Evolutionary conservation across 2,329 filamentous ascomycete species (phyloP).

Genomic region (Dactylella cylindrospora): DNA sequence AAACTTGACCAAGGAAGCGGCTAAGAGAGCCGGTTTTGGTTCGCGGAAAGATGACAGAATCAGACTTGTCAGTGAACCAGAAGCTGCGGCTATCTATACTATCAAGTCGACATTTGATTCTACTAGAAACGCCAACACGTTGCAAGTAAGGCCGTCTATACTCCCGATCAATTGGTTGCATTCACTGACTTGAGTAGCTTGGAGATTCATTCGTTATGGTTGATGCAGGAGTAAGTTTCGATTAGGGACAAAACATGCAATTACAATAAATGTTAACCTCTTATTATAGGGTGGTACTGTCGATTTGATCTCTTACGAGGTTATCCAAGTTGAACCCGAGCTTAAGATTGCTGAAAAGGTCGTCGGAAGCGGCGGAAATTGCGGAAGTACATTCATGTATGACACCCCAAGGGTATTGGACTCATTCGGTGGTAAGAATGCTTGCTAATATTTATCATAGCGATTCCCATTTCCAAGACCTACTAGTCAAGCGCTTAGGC

Average conservation of each 20-base stretch:
- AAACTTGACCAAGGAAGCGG: slow-evolving; percentile 57
- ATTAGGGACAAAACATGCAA: not conserved
- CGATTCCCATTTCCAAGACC: slow-evolving; percentile 69
- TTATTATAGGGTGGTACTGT: slow-evolving; percentile 47
- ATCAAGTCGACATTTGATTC: slow-evolving; percentile 44
- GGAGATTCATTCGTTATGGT: slow-evolving; percentile 59
- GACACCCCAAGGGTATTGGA: slow-evolving; percentile 53
- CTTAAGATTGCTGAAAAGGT: slow-evolving; percentile 76
- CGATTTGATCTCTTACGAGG: slow-evolving; percentile 66
- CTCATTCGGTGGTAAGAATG: not conserved
- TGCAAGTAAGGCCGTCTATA: slow-evolving; percentile 11
- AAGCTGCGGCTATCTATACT: slow-evolving; percentile 50
- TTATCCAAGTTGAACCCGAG: slow-evolving; percentile 68
- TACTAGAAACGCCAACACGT: slow-evolving; percentile 13
- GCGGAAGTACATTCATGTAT: slow-evolving; percentile 76
- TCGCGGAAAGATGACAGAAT: slow-evolving; percentile 42
- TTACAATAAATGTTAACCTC: not conserved
- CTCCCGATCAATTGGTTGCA: not conserved
- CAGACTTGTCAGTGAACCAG: slow-evolving; percentile 49
- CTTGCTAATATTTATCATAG: slow-evolving; percentile 23
- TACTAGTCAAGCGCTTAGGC: slow-evolving; percentile 69
- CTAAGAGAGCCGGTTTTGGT: slow-evolving; percentile 48
- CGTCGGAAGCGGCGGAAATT: slow-evolving; percentile 75
- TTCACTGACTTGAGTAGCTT: slow-evolving; percentile 50
- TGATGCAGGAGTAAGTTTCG: slow-evolving; percentile 59